A percentile compares a stretch with the other conserved stretches of the same genome.
These are phyloP conservation scores for Flueggea neowawraea DNA, from an alignment of 441 rosid genomes.

Conservation along the genomic window DNA sequence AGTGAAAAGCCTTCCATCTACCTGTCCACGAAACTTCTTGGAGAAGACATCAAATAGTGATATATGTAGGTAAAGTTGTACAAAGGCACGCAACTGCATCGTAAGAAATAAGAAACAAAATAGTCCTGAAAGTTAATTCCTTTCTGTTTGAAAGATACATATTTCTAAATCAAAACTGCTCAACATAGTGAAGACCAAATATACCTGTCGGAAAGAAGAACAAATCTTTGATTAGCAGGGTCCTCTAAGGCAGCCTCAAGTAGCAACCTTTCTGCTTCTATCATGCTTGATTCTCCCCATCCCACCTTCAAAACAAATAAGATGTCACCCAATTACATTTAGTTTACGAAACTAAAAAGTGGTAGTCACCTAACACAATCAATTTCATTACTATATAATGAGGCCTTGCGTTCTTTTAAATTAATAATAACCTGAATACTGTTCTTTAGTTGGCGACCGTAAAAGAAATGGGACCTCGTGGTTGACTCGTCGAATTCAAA, in stretches of 20 bases:
- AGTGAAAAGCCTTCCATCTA: conserved; percentile 41
- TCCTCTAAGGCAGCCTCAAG: conserved; percentile 72
- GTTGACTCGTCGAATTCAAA: conserved; percentile 68
- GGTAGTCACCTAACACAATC: too few species aligned
- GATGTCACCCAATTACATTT: too few species aligned
- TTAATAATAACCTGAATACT: conserved; percentile 52
- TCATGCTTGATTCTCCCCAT: conserved; percentile 97
- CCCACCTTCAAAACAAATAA: conserved; percentile 39
- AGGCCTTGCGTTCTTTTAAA: too few species aligned
- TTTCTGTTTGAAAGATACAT: background rate
- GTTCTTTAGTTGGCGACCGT: conserved; percentile 61
- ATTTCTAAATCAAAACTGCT: background rate
- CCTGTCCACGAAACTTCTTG: conserved; percentile 95
- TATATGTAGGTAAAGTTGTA: conserved; percentile 86
- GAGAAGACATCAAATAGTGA: conserved; percentile 72
- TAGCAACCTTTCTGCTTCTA: conserved; percentile 84
- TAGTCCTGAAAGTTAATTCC: too few species aligned
- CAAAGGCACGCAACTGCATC: conserved; percentile 85
- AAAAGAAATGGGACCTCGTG: conserved; percentile 67
- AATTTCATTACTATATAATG: too few species aligned
- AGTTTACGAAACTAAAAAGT: too few species aligned
- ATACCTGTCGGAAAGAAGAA: conserved; percentile 93
- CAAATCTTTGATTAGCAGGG: conserved; percentile 84
- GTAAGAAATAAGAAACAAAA: conserved; percentile 5
- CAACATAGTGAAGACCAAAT: background rate